phyloP scores from a whole-genome alignment of 768 basidiomycete genomes.

The Boletus vinaceobasis region DNA sequence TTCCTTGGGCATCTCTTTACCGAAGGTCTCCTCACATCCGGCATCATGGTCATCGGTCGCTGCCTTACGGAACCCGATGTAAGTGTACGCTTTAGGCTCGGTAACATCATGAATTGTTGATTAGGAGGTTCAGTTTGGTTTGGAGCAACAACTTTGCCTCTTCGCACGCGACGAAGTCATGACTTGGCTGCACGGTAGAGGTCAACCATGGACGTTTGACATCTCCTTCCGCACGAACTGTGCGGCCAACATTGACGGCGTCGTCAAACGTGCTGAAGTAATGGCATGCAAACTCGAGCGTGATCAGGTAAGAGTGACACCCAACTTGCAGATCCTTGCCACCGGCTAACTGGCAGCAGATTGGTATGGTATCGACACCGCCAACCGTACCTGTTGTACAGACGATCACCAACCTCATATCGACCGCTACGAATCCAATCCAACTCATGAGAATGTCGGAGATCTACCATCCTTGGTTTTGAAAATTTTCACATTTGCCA shows the following conservation, averaged over 20 bases:
- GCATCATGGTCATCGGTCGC: conserved; percentile 88
- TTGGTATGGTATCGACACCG: conserved; percentile 20
- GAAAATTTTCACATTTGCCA: conserved; percentile 1
- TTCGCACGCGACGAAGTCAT: conserved; percentile 93
- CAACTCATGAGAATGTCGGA: conserved; percentile 86
- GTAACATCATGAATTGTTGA: neutral
- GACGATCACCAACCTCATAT: conserved; percentile 79
- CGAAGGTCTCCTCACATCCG: conserved; percentile 84
- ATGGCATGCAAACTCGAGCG: conserved; percentile 87
- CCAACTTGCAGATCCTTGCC: neutral
- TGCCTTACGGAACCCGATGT: conserved; percentile 92
- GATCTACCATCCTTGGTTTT: conserved; percentile 85
- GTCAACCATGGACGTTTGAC: conserved; percentile 58
- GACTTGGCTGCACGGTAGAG: conserved; percentile 62
- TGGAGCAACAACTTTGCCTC: conserved; percentile 88
- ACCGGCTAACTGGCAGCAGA: conserved; percentile 14
- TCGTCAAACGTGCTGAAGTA: conserved; percentile 77
- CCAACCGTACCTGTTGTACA: conserved; percentile 58
- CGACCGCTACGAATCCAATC: conserved; percentile 80
- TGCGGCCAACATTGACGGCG: conserved; percentile 58
- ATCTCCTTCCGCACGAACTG: conserved; percentile 54
- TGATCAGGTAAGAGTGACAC: conserved; percentile 55
- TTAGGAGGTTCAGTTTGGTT: conserved; percentile 60
- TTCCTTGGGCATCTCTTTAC: conserved; percentile 87
- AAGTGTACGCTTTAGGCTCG: conserved; percentile 14